Conservation (phyloP, 192 early-diverging fungal species). For the Coemansia sp. region DNA sequence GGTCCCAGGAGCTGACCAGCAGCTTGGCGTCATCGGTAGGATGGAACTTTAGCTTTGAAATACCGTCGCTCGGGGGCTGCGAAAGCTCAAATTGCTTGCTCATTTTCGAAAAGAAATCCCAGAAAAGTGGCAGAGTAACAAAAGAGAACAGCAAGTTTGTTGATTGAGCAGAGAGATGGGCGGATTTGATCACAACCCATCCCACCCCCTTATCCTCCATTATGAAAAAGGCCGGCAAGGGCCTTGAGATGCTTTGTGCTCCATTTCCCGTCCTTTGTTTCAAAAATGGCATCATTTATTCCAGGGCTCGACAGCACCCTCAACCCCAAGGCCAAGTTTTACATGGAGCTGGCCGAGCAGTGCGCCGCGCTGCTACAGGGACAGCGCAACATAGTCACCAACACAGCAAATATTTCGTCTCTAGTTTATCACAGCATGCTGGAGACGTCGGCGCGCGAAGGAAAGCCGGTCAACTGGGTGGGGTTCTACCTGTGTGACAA, state of each 20-base stretch:
- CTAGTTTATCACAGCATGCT: slow-evolving; percentile 75
- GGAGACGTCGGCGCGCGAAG: slow-evolving; percentile 59
- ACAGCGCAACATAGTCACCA: slow-evolving; percentile 68
- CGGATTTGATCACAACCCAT: too few species aligned
- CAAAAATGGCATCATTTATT: slow-evolving; percentile 34
- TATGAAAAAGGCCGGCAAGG: neutral
- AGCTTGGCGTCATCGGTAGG: slow-evolving; percentile 65
- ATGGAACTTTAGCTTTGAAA: slow-evolving; percentile 73
- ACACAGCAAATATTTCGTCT: slow-evolving; percentile 79
- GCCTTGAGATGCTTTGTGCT: neutral
- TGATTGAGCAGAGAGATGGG: too few species aligned
- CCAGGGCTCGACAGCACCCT: slow-evolving; percentile 42
- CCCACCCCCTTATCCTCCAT: neutral
- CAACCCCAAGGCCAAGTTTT: slow-evolving; percentile 68
- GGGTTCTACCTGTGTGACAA: slow-evolving; percentile 78
- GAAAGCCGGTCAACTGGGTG: slow-evolving; percentile 71
- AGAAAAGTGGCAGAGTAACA: neutral
- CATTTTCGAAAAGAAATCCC: slow-evolving; percentile 13
- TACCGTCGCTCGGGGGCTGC: slow-evolving; percentile 83
- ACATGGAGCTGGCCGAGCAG: slow-evolving; percentile 59
- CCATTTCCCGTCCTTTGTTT: neutral
- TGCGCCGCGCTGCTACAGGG: slow-evolving; percentile 66
- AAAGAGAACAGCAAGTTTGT: neutral
- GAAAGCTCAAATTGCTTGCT: slow-evolving; percentile 67
- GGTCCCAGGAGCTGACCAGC: slow-evolving; percentile 90